Conservation (phyloP, 2,329 filamentous ascomycete species). For the Verticillium isaacii region DNA sequence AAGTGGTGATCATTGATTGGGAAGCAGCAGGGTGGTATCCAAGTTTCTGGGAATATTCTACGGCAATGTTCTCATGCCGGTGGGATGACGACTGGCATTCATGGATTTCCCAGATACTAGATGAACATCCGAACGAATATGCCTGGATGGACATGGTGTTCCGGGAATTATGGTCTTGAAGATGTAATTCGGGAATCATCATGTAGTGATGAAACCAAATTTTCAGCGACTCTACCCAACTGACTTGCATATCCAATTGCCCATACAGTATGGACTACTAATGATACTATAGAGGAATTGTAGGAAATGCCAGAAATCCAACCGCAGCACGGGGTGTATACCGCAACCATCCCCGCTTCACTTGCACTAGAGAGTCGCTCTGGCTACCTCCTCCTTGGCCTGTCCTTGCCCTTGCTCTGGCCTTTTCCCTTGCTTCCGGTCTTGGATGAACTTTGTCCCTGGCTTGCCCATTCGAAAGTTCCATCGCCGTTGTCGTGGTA, state of each 20-base stretch:
- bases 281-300: background rate
- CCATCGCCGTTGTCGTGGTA: background rate
- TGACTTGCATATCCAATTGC: background rate
- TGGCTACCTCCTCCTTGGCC: background rate
- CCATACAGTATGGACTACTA: background rate
- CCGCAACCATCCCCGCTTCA: background rate
- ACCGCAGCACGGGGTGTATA: background rate
- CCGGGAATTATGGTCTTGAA: slow-evolving; percentile 10
- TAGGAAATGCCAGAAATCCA: background rate
- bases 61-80: slow-evolving; percentile 7
- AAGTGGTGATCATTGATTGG: slow-evolving; percentile 15
- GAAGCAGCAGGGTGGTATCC: slow-evolving; percentile 18
- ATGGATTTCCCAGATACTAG: slow-evolving; percentile 12
- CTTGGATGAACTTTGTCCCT: no score
- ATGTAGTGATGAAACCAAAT: background rate
- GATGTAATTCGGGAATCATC: background rate
- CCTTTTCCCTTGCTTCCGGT: background rate
- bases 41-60: slow-evolving; percentile 17
- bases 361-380: slow-evolving; percentile 4
- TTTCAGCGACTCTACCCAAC: background rate
- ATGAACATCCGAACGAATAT: slow-evolving; percentile 15
- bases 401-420: background rate
- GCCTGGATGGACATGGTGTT: slow-evolving; percentile 14
- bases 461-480: background rate
- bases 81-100: slow-evolving; percentile 15